Percentiles rank a stretch among this genome's conserved stretches.
Evolutionary conservation across 2,329 filamentous ascomycete species (phyloP).

Genomic region (Didymella segeticola): DNA sequence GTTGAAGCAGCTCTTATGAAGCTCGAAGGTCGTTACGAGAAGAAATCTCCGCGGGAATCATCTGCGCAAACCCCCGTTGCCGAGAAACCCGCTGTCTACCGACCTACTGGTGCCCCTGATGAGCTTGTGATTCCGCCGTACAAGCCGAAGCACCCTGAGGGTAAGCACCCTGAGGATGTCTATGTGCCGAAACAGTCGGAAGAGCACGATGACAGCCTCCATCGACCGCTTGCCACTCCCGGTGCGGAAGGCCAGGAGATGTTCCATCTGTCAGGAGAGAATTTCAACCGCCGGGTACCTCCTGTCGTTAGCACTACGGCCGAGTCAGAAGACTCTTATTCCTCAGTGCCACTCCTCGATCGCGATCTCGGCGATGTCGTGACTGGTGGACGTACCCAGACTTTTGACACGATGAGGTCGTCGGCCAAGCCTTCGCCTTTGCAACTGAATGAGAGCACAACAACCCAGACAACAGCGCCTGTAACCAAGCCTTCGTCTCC

Average conservation of each 20-base stretch:
- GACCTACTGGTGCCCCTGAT: conserved; percentile 26
- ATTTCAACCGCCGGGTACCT: conserved; percentile 36
- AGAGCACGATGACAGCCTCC: conserved; percentile 35
- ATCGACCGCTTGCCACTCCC: conserved; percentile 35
- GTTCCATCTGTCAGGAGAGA: conserved; percentile 42
- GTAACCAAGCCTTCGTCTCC: conserved; percentile 43
- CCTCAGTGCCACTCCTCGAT: conserved; percentile 77
- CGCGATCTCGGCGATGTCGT: conserved; percentile 58
- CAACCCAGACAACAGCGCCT: conserved; percentile 22
- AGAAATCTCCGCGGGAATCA: conserved; percentile 43
- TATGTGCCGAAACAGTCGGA: conserved; percentile 23
- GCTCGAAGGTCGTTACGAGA: conserved; percentile 84
- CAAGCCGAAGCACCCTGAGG: conserved; percentile 4
- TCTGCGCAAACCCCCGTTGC: conserved; percentile 25
- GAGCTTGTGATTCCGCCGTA: conserved; percentile 27
- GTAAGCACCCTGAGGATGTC: background rate
- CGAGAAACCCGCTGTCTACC: conserved; percentile 31
- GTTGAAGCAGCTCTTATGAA: conserved; percentile 93
- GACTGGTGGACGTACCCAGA: conserved; percentile 25
- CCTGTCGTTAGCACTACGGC: conserved; percentile 50
- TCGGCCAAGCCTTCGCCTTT: conserved; percentile 50
- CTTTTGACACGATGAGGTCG: conserved; percentile 56
- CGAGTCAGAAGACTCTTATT: conserved; percentile 75
- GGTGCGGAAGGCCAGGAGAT: conserved; percentile 39
- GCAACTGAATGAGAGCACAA: conserved; percentile 27